Percentiles rank a stretch among this genome's conserved stretches.
Evolutionary conservation across 345 rosid genomes (phyloP).

Genomic region (Diplotaxis tenuifolia): DNA sequence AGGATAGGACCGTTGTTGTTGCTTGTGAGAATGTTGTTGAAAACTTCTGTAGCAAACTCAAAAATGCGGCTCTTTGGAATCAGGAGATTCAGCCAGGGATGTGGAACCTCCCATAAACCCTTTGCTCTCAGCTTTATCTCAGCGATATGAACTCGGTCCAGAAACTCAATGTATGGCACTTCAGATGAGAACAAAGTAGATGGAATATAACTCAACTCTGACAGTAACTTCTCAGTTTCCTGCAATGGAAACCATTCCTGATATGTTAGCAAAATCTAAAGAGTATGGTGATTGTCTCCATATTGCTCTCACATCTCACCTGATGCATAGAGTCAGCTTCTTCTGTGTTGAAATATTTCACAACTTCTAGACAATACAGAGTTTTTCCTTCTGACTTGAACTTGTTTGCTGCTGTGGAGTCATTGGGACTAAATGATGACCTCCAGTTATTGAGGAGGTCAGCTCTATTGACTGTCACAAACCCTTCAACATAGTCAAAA

Average conservation of each 20-base stretch:
- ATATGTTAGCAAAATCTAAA: constrained; percentile 19
- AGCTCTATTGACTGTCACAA: constrained; percentile 71
- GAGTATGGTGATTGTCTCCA: background rate
- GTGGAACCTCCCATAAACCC: constrained; percentile 96
- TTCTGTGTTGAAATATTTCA: constrained; percentile 62
- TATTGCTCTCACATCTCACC: constrained; percentile 42
- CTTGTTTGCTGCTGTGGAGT: constrained; percentile 63
- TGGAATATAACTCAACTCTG: constrained; percentile 63
- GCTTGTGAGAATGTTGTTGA: constrained; percentile 62
- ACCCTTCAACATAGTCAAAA: constrained; percentile 93
- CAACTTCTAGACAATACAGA: constrained; percentile 85
- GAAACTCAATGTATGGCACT: constrained; percentile 75
- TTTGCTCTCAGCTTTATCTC: constrained; percentile 68
- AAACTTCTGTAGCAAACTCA: constrained; percentile 58
- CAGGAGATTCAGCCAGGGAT: constrained; percentile 94
- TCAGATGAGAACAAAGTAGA: constrained; percentile 67
- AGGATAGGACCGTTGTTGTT: constrained; percentile 85
- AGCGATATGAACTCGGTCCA: constrained; percentile 74
- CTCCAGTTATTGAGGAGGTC: constrained; percentile 80
- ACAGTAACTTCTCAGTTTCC: constrained; percentile 54
- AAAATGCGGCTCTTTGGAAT: constrained; percentile 64
- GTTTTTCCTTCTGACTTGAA: constrained; percentile 74
- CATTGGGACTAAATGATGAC: constrained; percentile 70
- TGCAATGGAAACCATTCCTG: constrained; percentile 36
- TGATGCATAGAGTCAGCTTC: constrained; percentile 43